Base-by-base conservation (phyloP, 345 rosid genomes). In the Lepidium aucheri region DNA sequence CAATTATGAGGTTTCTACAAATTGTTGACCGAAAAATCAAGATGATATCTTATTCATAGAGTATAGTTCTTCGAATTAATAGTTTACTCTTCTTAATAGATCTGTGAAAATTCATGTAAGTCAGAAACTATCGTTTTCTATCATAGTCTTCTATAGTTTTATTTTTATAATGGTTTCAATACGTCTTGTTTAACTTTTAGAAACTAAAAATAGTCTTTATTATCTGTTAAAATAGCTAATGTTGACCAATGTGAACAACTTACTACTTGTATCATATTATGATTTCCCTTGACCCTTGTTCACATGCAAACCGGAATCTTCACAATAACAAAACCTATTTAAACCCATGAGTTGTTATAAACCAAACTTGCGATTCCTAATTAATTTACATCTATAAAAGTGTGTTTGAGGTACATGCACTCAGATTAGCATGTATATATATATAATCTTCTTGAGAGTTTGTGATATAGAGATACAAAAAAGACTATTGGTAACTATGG, bases 191-290 rank as follows among this genome's bases (percentile, higher is more conserved):
- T 44, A 8, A 10, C n/a, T 9, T 45, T 17, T 9, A 9, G 51
- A 18, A 46, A 46, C 6, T 18, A 17, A 46, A 26, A 13, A 22
- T 9, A 9, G 28, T 18, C 9, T n/a, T 15, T 9, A 58, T 26
- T 11, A 14, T 46, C 28, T 33, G 32, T 38, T 16, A 50, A n/a
- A 50, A 8, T 13, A 28, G 35, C 14, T 30, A 39, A 4, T 30
- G 16, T 47, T 49, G 59, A 49, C 66, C 66, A 49, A 39, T 69
- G 66, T 69, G 66, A 68, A 69, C 52, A 1, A 59, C 51, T 59
- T 59, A 39, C 73, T 17, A 30, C 45, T 17, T 49, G 18, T 24
- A 24, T 3, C 18, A 12, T 38, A 35, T 17, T 58, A 32, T 40
- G 42, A 59, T 30, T 26, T 16, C 26, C 3, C 12, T 43, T 40